phyloP scores from a whole-genome alignment of 495 filamentous ascomycete species.

The Evernia prunastri region DNA sequence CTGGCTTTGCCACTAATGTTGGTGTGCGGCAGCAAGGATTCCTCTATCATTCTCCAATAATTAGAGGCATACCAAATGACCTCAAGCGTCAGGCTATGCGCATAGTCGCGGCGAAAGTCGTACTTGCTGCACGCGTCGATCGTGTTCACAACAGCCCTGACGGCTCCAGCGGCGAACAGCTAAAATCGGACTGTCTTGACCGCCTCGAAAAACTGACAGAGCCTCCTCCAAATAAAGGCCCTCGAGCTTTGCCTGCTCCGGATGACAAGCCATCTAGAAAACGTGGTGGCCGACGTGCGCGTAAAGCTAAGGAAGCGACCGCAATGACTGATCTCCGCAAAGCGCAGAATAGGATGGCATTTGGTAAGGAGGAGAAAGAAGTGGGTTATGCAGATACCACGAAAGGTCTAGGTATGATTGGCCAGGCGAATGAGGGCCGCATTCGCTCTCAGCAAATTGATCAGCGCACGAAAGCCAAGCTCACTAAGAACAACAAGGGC shows the following conservation, averaged over 20 bases:
- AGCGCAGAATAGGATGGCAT: slow-evolving; percentile 91
- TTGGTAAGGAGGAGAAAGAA: slow-evolving; percentile 93
- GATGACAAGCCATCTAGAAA: slow-evolving; percentile 94
- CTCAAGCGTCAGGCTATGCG: slow-evolving; percentile 92
- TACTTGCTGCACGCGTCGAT: slow-evolving; percentile 84
- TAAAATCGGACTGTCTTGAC: slow-evolving; percentile 74
- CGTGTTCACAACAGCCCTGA: slow-evolving; percentile 76
- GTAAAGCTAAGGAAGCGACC: slow-evolving; percentile 93
- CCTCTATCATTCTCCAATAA: slow-evolving; percentile 83
- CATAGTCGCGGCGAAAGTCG: slow-evolving; percentile 87
- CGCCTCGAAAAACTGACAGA: slow-evolving; percentile 92
- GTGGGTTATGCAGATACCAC: slow-evolving; percentile 90
- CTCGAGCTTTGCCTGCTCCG: slow-evolving; percentile 81
- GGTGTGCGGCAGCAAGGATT: slow-evolving; percentile 90
- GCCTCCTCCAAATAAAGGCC: slow-evolving; percentile 84
- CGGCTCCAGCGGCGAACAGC: slow-evolving; percentile 76
- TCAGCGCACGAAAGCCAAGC: slow-evolving; percentile 82
- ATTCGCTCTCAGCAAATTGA: slow-evolving; percentile 86
- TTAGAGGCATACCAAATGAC: slow-evolving; percentile 74
- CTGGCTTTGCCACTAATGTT: slow-evolving; percentile 89
- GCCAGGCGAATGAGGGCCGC: slow-evolving; percentile 75
- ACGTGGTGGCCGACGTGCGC: slow-evolving; percentile 81
- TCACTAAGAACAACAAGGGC: slow-evolving; percentile 91
- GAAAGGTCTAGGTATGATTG: slow-evolving; percentile 90
- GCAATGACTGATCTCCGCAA: slow-evolving; percentile 97